Percentiles rank a stretch among this genome's conserved stretches.
Conservation (phyloP, 148 eudicot species). For the Nepenthes gracilis region DNA sequence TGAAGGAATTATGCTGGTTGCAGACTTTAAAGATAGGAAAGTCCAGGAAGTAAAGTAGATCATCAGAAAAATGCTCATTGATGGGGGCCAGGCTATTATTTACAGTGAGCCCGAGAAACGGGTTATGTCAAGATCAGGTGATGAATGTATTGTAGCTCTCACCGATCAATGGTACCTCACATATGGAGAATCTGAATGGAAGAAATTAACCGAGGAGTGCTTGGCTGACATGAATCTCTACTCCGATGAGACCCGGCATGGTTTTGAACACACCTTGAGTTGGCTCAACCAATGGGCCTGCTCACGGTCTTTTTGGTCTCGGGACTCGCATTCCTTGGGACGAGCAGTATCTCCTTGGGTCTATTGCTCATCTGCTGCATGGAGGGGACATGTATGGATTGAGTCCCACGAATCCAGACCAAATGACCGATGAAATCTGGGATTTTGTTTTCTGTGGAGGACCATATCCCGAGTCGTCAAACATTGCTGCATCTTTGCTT, state of each 20-base stretch:
- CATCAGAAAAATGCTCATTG: constrained; percentile 59
- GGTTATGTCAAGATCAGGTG: constrained; percentile 92
- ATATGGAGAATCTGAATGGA: constrained; percentile 76
- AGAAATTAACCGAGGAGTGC: constrained; percentile 59
- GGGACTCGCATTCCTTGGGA: constrained; percentile 98
- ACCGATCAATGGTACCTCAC: constrained; percentile 96
- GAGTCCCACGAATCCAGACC: constrained; percentile 53
- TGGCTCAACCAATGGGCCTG: constrained; percentile 98
- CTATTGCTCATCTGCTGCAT: constrained; percentile 74
- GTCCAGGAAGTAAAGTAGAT: constrained; percentile 77
- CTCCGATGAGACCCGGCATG: constrained; percentile 80
- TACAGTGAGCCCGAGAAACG: constrained; percentile 95
- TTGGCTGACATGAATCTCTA: constrained; percentile 64
- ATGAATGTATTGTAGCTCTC: constrained; percentile 91
- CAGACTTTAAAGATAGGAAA: constrained; percentile 57
- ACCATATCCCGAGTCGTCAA: constrained; percentile 47
- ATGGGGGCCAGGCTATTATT: constrained; percentile 52
- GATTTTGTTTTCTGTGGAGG: constrained; percentile 73
- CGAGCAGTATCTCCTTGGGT: constrained; percentile 74
- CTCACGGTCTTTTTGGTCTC: constrained; percentile 79
- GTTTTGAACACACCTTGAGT: constrained; percentile 83
- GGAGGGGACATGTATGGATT: constrained; percentile 73
- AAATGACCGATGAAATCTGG: constrained; percentile 85
- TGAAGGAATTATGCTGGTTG: constrained; percentile 74
- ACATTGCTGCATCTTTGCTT: constrained; percentile 37